Evolutionary conservation across 2,329 filamentous ascomycete genomes (phyloP), one percentile per base, ranked within the genome.

Genomic region (Fusarium sublunatum): DNA sequence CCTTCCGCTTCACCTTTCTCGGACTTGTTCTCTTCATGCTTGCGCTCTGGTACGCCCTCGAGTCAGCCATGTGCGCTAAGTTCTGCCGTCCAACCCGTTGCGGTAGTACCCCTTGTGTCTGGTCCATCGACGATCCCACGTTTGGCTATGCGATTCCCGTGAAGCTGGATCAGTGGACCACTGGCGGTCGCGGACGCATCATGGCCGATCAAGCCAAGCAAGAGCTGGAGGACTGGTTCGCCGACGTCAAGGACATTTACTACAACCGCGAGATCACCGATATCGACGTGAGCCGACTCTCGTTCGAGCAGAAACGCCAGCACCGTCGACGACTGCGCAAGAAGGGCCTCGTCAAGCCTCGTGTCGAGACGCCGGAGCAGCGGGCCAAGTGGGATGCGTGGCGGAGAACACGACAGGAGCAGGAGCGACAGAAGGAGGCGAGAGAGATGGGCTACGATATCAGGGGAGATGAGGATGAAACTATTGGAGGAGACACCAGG

Each of bases 161-260:
- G 53, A 88, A 88, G 75, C 68, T 88, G 11, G 86, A 89, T 69
- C 81, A 88, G 65, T 88, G 86, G 86, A 70, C 78, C 8, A 84
- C 83, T 0, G 81, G 83, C 13, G 85, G 85, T 1, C 74, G 73
- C 31, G 83, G 82, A 6, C 81, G 83, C 34, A 67, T 62, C 2
- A 39, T 80, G 4, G 72, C 74, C 12, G 71, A 71, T n/a, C 70
- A 73, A 39, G 62, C 77, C 2, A 66, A 70, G 5, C 80, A 85
- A 45, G 79, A 84, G 32, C 60, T 79, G 2, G 73, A 75, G 7
- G 85, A 87, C 64, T 70, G 76, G 60, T 44, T 76, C 22, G 82
- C 82, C 0, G 84, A 87, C 28, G 58, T 79, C 6, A 73, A 76
- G 43, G 85, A 87, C 65, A 74, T 74, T 55, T 69, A 76, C 7